Evolutionary conservation across 345 rosid species (phyloP).

Genomic region (Populus deltoides): DNA sequence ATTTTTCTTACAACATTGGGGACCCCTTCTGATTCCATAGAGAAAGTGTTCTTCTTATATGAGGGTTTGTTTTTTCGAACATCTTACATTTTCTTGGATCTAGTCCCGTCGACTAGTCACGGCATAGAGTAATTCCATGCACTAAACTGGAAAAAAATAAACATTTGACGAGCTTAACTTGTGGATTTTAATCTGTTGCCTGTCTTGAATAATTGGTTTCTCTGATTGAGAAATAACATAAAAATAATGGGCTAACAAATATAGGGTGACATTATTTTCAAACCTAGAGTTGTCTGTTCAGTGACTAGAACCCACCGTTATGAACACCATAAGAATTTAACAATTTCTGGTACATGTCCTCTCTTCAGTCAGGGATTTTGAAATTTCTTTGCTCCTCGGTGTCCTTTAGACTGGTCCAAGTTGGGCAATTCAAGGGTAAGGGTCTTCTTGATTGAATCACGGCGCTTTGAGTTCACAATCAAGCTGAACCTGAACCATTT

Average conservation of each 20-base stretch:
- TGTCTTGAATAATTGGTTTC: background rate
- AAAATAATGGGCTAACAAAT: background rate
- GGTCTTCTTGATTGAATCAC: background rate
- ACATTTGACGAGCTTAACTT: no score
- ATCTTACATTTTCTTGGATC: background rate
- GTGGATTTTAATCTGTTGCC: no score
- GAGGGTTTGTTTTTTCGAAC: background rate
- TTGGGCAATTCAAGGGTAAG: background rate
- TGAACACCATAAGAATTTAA: background rate
- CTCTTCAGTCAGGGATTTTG: background rate
- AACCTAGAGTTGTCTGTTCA: background rate
- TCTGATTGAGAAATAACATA: no score
- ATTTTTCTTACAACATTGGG: background rate
- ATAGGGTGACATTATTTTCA: background rate
- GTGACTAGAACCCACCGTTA: background rate
- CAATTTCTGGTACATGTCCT: background rate
- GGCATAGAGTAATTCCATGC: no score
- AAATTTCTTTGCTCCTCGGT: background rate
- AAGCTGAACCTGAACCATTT: background rate
- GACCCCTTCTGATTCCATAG: background rate
- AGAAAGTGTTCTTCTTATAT: background rate
- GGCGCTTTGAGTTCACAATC: background rate
- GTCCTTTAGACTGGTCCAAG: background rate
- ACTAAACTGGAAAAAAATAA: no score
- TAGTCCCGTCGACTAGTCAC: no score